Evolutionary conservation across 2,329 filamentous ascomycete species (phyloP).

Genomic region (Tolypocladium inflatum): DNA sequence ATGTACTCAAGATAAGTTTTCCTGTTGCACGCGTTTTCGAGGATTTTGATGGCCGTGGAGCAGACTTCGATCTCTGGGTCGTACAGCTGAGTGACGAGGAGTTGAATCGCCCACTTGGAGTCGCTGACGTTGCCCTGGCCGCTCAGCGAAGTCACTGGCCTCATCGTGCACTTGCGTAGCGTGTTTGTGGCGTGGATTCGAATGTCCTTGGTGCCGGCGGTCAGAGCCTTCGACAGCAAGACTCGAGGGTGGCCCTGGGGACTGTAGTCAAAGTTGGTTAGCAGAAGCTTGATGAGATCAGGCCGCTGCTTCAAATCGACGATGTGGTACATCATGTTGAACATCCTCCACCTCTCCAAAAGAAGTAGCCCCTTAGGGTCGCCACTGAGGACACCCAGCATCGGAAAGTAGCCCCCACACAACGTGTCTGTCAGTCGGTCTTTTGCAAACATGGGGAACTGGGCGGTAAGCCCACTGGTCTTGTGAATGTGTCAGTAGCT

Average conservation of each 20-base stretch:
- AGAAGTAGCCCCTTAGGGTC: slow-evolving; percentile 78
- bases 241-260: slow-evolving; percentile 83
- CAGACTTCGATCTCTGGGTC: slow-evolving; percentile 96
- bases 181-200: slow-evolving; percentile 83
- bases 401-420: slow-evolving; percentile 86
- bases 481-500: slow-evolving; percentile 18
- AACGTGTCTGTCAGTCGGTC: slow-evolving; percentile 80
- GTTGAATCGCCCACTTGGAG: slow-evolving; percentile 90
- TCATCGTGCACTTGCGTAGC: slow-evolving; percentile 74
- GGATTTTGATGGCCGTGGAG: slow-evolving; percentile 89
- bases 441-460: slow-evolving; percentile 79
- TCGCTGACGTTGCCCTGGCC: slow-evolving; percentile 41
- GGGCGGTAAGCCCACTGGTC: slow-evolving; percentile 67
- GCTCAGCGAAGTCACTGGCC: slow-evolving; percentile 26
- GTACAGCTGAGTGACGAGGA: slow-evolving; percentile 96
- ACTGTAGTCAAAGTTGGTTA: slow-evolving; percentile 88
- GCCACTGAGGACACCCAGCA: slow-evolving; percentile 78
- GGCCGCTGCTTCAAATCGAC: slow-evolving; percentile 84
- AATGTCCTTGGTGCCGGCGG: slow-evolving; percentile 82
- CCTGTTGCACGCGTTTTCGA: slow-evolving; percentile 94
- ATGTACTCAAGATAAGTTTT: slow-evolving; percentile 89
- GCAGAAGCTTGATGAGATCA: slow-evolving; percentile 79
- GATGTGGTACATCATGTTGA: slow-evolving; percentile 99
- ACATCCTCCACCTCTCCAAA: slow-evolving; percentile 92
- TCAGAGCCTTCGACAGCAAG: slow-evolving; percentile 86